Base-by-base conservation (phyloP, 352 stramenopile species). In the Phytopythium ostracodes region DNA sequence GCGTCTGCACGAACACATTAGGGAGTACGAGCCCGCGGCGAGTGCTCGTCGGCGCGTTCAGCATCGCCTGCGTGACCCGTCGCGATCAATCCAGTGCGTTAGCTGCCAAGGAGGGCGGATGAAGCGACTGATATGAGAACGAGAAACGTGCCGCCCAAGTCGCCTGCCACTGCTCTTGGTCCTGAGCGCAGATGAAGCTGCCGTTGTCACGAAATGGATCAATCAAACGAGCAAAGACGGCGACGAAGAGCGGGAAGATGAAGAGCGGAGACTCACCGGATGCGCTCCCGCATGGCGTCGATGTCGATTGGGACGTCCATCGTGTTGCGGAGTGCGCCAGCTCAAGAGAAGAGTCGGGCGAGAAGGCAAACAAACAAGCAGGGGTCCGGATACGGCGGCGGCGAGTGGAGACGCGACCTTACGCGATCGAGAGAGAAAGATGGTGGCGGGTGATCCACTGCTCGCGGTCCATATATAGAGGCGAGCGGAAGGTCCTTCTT, bases 1-100 rank as follows among this genome's bases (percentile, higher is more conserved):
- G 67, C n/a, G 67, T 74, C n/a, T 82, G 51, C 36, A 86, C 60
- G 56, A 91, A 84, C 0, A 71, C 40, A n/a, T 73, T 60, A 0
- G 75, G 71, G 9, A 64, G 62, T 8, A 88, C 43, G 49, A 86
- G 56, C 1, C 70, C 81, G 24, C 69, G 68, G 15, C 72, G 68
- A 20, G 55, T 63, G 25, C 46, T 67, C 50, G 60, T 73, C 15
- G 64, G 59, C 24, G 82, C 67, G 15, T 49, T 71, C 31, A 85
- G 57, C 20, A 77, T 65, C 17, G 57, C 62, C 73, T 87, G 50
- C 33, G 22, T 31, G 9, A 49, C 5, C 17, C 36, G 38, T 62
- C 9, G 31, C 12, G 14, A 6, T 8, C 42, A 47, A 20, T n/a
- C 42, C 6, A 24, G 31, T 3, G 10, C 24, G 22, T 52, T n/a